Evolutionary conservation across 2,329 filamentous ascomycete genomes (phyloP), one percentile per base, ranked within the genome.

Genomic region (Colletotrichum destructivum): DNA sequence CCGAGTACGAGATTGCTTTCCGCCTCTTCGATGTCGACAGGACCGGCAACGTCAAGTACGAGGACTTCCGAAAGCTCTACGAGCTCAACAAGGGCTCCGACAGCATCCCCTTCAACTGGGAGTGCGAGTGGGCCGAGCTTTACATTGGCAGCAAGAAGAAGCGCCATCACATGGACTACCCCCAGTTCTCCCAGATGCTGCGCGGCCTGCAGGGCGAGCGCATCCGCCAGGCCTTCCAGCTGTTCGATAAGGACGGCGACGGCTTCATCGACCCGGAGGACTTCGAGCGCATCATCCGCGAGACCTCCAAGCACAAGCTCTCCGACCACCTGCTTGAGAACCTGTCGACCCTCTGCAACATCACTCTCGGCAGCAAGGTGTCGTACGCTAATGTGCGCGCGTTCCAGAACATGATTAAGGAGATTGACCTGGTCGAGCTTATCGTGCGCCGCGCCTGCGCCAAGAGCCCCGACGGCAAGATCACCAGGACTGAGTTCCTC

Each of bases 1-100:
- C 96, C 81, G 96, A 99, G 85, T 99, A 99, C 84, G 95, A 98
- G 83, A 98, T 99, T 77, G 96, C 96, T 18, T 99, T 98, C 85
- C 94, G 96, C 77, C 89, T 99, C 66, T 99, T 99, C 83, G 96
- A 98, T 80, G 88, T 94, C 77, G 91, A 96, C 62, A 90, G 93
- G 73, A 93, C 91, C 23, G 96, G 96, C 73, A 89, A 89, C 60
- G 94, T 99, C 79, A 96, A 95, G 81, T 98, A 96, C 79, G 93
- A 97, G 49, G 91, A 95, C 77, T 95, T 99, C 84, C 91, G 94
- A 79, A 88, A 90, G 71, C 86, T 96, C 70, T 98, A 97, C 84
- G 93, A 96, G 83, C 87, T 92, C 77, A 97, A 97, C 88, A 97
- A 96, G 86, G 92, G 92, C n/a, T 85, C 91, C 31, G 88, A 94